Evolutionary conservation across 1,139 yeast species (phyloP).

Genomic region (Taphrina flavorubra): DNA sequence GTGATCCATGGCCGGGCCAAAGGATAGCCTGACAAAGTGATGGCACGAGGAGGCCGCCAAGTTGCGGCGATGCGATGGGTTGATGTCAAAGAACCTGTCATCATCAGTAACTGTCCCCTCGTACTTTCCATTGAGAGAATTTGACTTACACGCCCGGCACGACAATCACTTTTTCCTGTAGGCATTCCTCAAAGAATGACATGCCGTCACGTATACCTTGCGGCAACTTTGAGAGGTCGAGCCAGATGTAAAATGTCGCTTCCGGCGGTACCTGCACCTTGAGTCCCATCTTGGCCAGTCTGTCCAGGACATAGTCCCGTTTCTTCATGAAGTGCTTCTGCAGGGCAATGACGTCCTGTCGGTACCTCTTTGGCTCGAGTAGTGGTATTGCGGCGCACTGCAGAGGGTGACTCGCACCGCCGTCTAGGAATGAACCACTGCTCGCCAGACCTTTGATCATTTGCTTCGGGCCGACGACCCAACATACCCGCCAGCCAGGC

Average conservation of each 20-base stretch:
- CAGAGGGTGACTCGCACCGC: constrained; percentile 70
- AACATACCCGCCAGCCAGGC: constrained; percentile 74
- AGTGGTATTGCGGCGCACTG: constrained; percentile 68
- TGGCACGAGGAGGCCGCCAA: constrained; percentile 70
- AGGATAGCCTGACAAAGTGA: constrained; percentile 66
- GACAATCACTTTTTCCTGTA: constrained; percentile 67
- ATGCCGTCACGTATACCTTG: constrained; percentile 66
- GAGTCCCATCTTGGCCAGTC: constrained; percentile 66
- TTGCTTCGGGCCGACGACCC: constrained; percentile 72
- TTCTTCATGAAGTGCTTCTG: constrained; percentile 67
- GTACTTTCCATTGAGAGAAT: background rate
- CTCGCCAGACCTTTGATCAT: constrained; percentile 65
- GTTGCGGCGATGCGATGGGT: constrained; percentile 67
- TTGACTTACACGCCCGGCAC: constrained; percentile 62
- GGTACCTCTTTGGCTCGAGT: constrained; percentile 61
- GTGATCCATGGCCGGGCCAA: constrained; percentile 66
- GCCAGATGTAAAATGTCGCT: constrained; percentile 70
- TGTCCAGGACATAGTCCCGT: constrained; percentile 63
- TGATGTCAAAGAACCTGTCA: constrained; percentile 62
- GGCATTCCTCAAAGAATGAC: constrained; percentile 72
- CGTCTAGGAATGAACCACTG: constrained; percentile 70
- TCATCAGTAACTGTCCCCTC: background rate
- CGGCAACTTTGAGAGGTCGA: constrained; percentile 64
- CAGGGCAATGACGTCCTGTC: constrained; percentile 64
- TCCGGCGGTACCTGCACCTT: constrained; percentile 62